Conservation (phyloP, 2,329 filamentous ascomycete genomes). For the Ilyonectria sp. region DNA sequence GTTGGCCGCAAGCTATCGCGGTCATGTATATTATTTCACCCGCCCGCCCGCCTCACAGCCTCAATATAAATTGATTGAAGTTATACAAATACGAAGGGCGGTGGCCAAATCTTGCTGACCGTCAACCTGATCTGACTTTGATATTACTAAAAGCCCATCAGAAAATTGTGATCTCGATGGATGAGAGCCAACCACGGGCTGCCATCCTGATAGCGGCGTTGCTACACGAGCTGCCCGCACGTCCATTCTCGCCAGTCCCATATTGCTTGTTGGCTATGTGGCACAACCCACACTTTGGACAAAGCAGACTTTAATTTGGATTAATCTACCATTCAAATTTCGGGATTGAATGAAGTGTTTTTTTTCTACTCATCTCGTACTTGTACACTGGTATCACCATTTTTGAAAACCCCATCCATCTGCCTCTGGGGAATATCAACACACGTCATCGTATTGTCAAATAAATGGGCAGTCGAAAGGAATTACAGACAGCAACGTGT, state of each 20-base stretch:
- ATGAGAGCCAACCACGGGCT: not conserved
- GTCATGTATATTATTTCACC: conserved; percentile 3
- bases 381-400: not conserved
- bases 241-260: not conserved
- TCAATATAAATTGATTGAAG: conserved; percentile 19
- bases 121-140: not conserved
- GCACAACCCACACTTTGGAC: not conserved
- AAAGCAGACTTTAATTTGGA: not conserved
- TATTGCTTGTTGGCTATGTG: not conserved
- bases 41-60: not conserved
- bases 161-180: not conserved
- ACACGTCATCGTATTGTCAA: no score
- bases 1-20: not conserved
- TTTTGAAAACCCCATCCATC: not conserved
- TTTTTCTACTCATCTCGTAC: not conserved
- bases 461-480: no score
- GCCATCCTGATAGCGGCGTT: not conserved
- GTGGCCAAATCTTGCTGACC: not conserved
- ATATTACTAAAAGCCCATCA: conserved; percentile 24
- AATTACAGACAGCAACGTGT: no score
- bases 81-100: conserved; percentile 10
- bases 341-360: not conserved
- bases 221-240: not conserved
- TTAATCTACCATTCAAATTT: not conserved
- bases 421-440: no score